These are phyloP conservation scores for Aspergillus bridgeri DNA, from an alignment of 495 filamentous ascomycete genomes.

Conservation along the genomic window DNA sequence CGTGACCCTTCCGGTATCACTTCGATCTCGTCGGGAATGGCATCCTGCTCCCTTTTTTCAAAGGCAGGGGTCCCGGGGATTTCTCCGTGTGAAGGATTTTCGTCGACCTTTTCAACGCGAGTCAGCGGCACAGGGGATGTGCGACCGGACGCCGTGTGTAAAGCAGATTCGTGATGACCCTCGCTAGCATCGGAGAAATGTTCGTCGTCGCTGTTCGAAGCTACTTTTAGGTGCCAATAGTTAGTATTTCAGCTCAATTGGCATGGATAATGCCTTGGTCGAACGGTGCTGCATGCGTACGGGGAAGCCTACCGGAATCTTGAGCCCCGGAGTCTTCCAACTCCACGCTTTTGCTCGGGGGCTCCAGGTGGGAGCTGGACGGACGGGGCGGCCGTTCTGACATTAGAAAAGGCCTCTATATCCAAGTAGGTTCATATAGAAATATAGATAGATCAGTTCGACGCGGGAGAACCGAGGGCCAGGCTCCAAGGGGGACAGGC, in stretches of 20 bases:
- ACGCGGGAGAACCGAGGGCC: conserved; percentile 2
- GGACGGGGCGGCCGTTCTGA: conserved; percentile 39
- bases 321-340: conserved; percentile 76
- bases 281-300: conserved; percentile 1
- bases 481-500: conserved; percentile 14
- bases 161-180: conserved; percentile 43
- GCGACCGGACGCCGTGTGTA: conserved; percentile 34
- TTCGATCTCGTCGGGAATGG: conserved; percentile 64
- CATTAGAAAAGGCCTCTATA: conserved; percentile 28
- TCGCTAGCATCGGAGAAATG: conserved; percentile 90
- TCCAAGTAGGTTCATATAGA: conserved; percentile 23
- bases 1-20: conserved; percentile 54
- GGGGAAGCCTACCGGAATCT: conserved; percentile 62
- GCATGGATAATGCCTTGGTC: neutral
- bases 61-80: conserved; percentile 61
- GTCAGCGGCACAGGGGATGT: conserved; percentile 59
- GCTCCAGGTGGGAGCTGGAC: conserved; percentile 51
- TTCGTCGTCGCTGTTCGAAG: conserved; percentile 72
- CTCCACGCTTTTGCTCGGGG: conserved; percentile 62
- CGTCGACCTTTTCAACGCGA: conserved; percentile 60
- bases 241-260: conserved; percentile 5
- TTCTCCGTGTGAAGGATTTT: conserved; percentile 55
- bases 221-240: conserved; percentile 16
- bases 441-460: conserved; percentile 12
- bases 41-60: conserved; percentile 54